Evolutionary conservation across 805 yeast genomes (phyloP).

Genomic region (Wickerhamiella kurtzmanii): DNA sequence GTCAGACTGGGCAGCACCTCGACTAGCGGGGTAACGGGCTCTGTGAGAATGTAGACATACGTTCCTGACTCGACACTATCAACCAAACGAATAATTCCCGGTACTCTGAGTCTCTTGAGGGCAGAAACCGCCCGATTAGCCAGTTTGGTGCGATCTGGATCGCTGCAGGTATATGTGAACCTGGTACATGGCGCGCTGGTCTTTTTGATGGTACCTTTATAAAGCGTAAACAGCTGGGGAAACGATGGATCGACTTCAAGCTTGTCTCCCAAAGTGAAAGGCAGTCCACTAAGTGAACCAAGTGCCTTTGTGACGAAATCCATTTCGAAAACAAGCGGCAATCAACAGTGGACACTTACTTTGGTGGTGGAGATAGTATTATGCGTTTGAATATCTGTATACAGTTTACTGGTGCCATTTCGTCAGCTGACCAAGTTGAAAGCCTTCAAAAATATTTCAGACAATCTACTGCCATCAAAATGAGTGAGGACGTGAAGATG

Average conservation of each 20-base stretch:
- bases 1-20: constrained; percentile 26
- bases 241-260: constrained; percentile 21
- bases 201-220: constrained; percentile 39
- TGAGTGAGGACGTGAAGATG: constrained; percentile 16
- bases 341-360: too few relatives aligned
- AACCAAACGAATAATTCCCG: constrained; percentile 50
- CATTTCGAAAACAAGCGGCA: constrained; percentile 32
- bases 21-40: constrained; percentile 44
- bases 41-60: constrained; percentile 49
- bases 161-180: constrained; percentile 45
- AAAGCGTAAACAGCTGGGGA: constrained; percentile 46
- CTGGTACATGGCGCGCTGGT: constrained; percentile 43
- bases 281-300: constrained; percentile 28
- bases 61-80: constrained; percentile 55
- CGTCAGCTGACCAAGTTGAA: background rate
- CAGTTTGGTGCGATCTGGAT: constrained; percentile 23
- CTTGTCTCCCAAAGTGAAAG: constrained; percentile 26
- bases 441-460: background rate
- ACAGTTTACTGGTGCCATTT: background rate
- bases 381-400: background rate
- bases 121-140: constrained; percentile 32
- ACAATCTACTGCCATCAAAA: background rate
- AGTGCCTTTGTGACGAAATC: constrained; percentile 56
- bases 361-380: background rate
- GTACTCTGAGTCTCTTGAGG: constrained; percentile 46